Evolutionary conservation across 208 protist genomes (phyloP), one percentile per base, ranked within the genome.

Genomic region (Crithidia bombi): DNA sequence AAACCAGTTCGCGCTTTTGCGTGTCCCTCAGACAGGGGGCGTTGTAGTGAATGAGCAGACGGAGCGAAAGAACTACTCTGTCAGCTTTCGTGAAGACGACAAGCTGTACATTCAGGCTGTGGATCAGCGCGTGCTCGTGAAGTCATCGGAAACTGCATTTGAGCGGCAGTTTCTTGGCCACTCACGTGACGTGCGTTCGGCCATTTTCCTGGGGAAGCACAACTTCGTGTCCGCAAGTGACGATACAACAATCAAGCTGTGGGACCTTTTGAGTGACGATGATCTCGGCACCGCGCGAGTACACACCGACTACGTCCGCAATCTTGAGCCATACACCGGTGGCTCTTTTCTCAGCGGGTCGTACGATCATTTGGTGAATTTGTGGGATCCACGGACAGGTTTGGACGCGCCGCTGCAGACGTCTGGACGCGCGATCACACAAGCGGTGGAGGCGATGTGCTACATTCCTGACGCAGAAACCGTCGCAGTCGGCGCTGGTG

Each of bases 261-360:
- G 91, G 89, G 87, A 96, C 66, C 61, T 96, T 12, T 65, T 90
- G 54, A 79, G 64, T 25, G 87, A 92, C 50, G 78, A 76, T 41
- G 87, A 85, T 28, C 73, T 94, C 5, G 75, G 62, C 39, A 81
- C 78, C 0, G 81, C 73, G 5, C 65, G 73, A 15, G 65, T 57
- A n/a, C 91, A 96, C 66, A 91, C 88, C 0, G 91, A 96, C 55
- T 96, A 96, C 63, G 91, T 96, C 32, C 86, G 91, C 21, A 79
- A 65, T 23, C 66, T 96, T 25, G 88, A 85, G 44, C 72, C 71
- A 9, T 90, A 84, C 75, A 76, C 79, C 10, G 61, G 77, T 21
- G 83, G 84, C 30, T 80, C 69, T 36, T 91, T 96, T 64, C 81
- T 93, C 41, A 93, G 87, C 66, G 91, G 91, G 26, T 94, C 88